These are phyloP conservation scores for Peziza echinospora DNA, from an alignment of 495 filamentous ascomycete species.

Conservation along the genomic window DNA sequence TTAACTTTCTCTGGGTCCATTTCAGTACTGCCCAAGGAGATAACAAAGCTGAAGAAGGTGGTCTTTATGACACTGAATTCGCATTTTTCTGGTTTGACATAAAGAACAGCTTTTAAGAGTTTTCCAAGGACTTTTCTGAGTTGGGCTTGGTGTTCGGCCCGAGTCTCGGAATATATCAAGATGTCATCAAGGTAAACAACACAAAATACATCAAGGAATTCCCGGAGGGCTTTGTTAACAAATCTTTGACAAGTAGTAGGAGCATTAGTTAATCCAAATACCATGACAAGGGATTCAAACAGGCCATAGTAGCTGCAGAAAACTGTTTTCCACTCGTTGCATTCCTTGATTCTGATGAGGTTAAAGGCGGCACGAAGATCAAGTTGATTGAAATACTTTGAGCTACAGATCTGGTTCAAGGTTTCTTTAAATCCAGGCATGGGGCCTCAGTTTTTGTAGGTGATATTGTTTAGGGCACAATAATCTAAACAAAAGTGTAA, in stretches of 20 bases:
- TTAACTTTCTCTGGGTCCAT: no score
- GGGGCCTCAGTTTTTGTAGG: no score
- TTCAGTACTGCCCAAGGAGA: no score
- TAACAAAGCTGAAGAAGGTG: no score
- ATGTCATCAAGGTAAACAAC: no score
- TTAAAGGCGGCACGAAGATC: conserved; percentile 6
- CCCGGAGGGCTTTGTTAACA: no score
- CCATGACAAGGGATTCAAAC: conserved; percentile 18
- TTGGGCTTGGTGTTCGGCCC: conserved; percentile 10
- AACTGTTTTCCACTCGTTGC: conserved; percentile 14
- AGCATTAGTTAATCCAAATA: no score
- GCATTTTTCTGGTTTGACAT: no score
- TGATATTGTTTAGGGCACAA: background rate
- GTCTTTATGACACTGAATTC: no score
- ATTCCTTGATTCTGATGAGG: conserved; percentile 2
- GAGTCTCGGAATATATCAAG: no score
- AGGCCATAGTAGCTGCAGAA: conserved; percentile 15
- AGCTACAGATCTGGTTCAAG: background rate
- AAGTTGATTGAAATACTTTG: conserved; percentile 26
- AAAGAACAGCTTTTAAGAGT: conserved; percentile 3
- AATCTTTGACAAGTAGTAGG: no score
- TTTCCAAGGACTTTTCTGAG: conserved; percentile 12
- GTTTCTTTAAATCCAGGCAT: conserved; percentile 2
- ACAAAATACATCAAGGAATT: no score
- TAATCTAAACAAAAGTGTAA: background rate